Conservation (phyloP, 2,329 filamentous ascomycete species). For the Monosporascus sp. region DNA sequence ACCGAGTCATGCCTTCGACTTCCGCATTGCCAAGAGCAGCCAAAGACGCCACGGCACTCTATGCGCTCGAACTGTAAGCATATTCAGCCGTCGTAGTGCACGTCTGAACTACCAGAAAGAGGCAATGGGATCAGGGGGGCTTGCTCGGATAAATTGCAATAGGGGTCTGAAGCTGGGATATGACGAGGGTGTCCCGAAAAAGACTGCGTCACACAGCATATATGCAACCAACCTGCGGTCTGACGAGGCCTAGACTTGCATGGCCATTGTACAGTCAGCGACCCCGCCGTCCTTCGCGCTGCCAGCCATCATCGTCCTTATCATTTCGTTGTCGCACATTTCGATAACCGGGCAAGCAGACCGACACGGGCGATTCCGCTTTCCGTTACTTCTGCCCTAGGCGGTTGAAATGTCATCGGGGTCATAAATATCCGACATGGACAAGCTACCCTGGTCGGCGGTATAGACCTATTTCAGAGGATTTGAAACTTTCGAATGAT, state of each 20-base stretch:
- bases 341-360: not conserved
- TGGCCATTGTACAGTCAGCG: not conserved
- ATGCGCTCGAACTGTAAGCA: not conserved
- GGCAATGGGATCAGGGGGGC: not conserved
- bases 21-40: not conserved
- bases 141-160: not conserved
- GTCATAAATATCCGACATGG: not conserved
- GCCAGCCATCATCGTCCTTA: not conserved
- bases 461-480: not conserved
- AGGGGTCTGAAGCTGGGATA: not conserved
- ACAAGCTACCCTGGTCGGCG: not conserved
- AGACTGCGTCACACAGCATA: not conserved
- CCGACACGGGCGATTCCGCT: not conserved
- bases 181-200: not conserved
- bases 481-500: not conserved
- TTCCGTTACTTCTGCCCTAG: not conserved
- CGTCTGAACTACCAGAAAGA: not conserved
- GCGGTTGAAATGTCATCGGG: not conserved
- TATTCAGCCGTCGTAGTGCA: not conserved
- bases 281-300: not conserved
- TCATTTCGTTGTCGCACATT: not conserved
- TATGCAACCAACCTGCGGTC: not conserved
- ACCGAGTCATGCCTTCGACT: not conserved
- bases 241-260: not conserved
- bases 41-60: not conserved